These are phyloP conservation scores for Theobroma cacao DNA, from an alignment of 345 rosid genomes.

Conservation along the genomic window DNA sequence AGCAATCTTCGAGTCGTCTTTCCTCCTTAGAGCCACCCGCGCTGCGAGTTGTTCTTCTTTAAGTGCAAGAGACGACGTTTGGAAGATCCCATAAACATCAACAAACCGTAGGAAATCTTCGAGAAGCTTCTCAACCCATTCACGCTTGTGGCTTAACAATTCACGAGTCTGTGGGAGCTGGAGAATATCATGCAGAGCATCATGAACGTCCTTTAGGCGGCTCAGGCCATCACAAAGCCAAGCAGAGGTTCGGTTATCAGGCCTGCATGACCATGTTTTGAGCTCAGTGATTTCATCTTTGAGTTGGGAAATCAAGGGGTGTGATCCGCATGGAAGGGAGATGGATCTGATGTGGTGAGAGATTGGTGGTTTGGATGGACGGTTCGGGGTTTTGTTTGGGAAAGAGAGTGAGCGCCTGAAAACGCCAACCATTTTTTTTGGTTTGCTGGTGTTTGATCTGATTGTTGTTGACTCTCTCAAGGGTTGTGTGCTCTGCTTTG, in stretches of 20 bases:
- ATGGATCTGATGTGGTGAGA: constrained; percentile 56
- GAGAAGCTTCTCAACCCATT: constrained; percentile 47
- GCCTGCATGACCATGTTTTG: constrained; percentile 24
- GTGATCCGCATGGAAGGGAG: constrained; percentile 59
- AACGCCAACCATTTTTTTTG: constrained; percentile 15
- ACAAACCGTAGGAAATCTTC: constrained; percentile 50
- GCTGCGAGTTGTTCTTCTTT: constrained; percentile 51
- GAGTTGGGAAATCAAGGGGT: constrained; percentile 55
- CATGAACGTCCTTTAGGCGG: constrained; percentile 39
- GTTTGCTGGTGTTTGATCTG: background rate
- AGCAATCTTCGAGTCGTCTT: constrained; percentile 37
- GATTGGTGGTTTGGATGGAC: constrained; percentile 34
- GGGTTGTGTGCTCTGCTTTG: background rate
- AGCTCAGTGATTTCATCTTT: constrained; percentile 32
- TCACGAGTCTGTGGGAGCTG: constrained; percentile 57
- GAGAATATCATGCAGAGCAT: constrained; percentile 45
- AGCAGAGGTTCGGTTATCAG: constrained; percentile 23
- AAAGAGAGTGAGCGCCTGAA: constrained; percentile 60
- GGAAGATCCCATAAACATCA: constrained; percentile 61
- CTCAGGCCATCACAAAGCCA: constrained; percentile 44
- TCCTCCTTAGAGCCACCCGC: constrained; percentile 47
- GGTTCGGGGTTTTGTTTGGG: constrained; percentile 41
- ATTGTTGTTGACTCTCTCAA: background rate
- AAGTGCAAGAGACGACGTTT: constrained; percentile 29
- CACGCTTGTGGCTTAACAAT: constrained; percentile 37